Conservation (phyloP, 1,284 basidiomycete genomes). For the Polyporus tsugae region DNA sequence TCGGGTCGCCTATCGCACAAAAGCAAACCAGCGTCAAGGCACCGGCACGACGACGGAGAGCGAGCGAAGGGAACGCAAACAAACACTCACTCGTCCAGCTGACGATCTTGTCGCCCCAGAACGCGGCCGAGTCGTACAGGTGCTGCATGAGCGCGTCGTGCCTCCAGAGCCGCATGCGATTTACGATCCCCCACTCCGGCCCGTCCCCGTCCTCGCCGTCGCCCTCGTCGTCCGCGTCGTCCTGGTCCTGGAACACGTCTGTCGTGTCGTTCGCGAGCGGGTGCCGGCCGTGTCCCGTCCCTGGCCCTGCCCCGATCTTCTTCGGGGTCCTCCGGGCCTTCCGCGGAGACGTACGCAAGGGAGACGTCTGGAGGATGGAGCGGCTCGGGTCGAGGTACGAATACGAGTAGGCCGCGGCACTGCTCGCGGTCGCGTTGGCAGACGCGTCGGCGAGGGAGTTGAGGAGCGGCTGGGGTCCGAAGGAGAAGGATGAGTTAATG, state of each 20-base stretch:
- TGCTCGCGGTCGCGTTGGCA: constrained; percentile 56
- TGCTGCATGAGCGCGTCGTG: constrained; percentile 99
- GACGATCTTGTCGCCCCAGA: constrained; percentile 98
- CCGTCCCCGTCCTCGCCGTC: constrained; percentile 59
- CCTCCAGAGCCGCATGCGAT: constrained; percentile 96
- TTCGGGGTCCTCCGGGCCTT: constrained; percentile 54
- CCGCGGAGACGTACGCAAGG: constrained; percentile 67
- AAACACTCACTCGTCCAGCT: constrained; percentile 87
- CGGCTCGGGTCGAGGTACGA: constrained; percentile 78
- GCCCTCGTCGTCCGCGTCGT: constrained; percentile 53
- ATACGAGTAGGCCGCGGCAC: constrained; percentile 51
- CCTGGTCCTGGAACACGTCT: constrained; percentile 74
- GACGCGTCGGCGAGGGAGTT: constrained; percentile 63
- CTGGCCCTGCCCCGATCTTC: not conserved
- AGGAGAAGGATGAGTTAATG: constrained; percentile 83
- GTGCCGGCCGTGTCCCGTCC: constrained; percentile 58
- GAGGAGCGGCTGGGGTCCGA: constrained; percentile 76
- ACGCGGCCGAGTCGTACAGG: constrained; percentile 95
- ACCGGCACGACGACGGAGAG: not conserved
- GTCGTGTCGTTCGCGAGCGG: constrained; percentile 81
- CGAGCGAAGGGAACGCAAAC: not conserved
- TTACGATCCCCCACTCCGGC: constrained; percentile 85
- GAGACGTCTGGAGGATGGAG: constrained; percentile 76
- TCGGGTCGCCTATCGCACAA: constrained; percentile 81
- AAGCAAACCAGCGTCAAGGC: not conserved